Percentiles rank a stretch among this genome's conserved stretches.
phyloP scores from a whole-genome alignment of 129 eudicot species.

The Mikania micrantha region DNA sequence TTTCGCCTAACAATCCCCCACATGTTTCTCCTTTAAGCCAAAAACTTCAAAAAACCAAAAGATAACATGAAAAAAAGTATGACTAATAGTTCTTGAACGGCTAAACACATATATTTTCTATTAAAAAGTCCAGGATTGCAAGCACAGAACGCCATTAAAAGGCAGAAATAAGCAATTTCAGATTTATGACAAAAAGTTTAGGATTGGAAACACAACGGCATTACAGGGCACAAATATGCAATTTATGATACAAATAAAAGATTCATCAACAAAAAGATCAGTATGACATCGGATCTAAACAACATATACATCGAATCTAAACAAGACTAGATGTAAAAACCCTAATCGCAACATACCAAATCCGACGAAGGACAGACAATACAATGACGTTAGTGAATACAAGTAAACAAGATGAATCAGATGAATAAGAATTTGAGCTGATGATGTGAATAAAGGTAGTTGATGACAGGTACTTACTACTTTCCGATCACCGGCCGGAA shows the following conservation, averaged over 20 bases:
- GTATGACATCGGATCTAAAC: slow-evolving; percentile 12
- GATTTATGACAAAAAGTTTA: background rate
- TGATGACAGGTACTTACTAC: background rate
- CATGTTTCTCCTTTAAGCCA: slow-evolving; percentile 17
- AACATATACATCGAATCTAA: background rate
- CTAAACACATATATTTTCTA: too few relatives aligned
- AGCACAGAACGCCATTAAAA: background rate
- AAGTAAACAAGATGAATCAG: background rate
- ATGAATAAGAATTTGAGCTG: background rate
- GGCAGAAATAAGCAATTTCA: background rate
- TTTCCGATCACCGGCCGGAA: slow-evolving; percentile 8
- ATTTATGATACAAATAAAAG: background rate
- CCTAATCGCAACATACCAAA: background rate
- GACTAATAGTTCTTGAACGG: too few relatives aligned
- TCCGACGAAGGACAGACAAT: background rate
- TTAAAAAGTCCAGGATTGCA: background rate
- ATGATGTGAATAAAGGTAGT: background rate
- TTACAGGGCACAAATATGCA: background rate
- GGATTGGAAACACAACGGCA: background rate
- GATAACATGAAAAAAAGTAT: too few relatives aligned
- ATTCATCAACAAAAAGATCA: background rate
- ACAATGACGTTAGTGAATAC: background rate
- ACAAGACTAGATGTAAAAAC: background rate
- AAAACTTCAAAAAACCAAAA: slow-evolving; percentile 13
- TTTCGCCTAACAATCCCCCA: slow-evolving; percentile 31